Base-by-base conservation (phyloP, 129 eudicot species). In the Tagetes erecta region DNA sequence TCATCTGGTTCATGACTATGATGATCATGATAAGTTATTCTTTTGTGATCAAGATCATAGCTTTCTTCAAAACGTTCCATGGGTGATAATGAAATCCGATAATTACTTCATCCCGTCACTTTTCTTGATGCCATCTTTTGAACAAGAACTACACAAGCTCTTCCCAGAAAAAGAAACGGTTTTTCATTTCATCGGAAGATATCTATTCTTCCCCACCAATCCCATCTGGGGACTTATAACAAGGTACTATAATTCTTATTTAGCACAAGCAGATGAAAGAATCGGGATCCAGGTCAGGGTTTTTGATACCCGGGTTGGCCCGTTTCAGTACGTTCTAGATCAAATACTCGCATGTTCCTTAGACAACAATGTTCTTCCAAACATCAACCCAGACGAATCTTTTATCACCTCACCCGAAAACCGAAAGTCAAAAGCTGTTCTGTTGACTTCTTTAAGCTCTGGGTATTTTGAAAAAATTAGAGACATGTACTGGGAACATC, bases 21-120 rank as follows among this genome's bases (percentile, higher is more conserved):
- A 78, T 75, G 89, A 84, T 53, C 83, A 82, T 20, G 97, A 90
- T 66, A 90, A 87, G 75, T 87, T 87, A 51, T 90, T 90, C 82
- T 87, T 87, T 80, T 90, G 97, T 74, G 89, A 87, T 72, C 89
- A 82, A 87, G 97, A 87, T 64, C 94, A 87, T 75, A 71, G 73
- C 57, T 56, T 71, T 72, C 82, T 90, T 58, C 83, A 85, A 67
- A 84, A 76, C 12, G 76, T 78, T 27, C 85, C 91, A 7, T 90
- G 91, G 91, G 68, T 90, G 50, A 70, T 90, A 64, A 83, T 90
- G 91, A 90, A 84, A 76, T 62, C 91, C 4, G 86, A 90, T 76
- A 85, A 90, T 74, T 90, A 90, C 76, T 90, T 87, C 77, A 63
- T 85, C 34, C 96, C 97, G 0, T 83, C 97, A 68, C 91, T 90